Conservation (phyloP, 2,329 filamentous ascomycete genomes). For the Fusarium neocosmosporiellum region DNA sequence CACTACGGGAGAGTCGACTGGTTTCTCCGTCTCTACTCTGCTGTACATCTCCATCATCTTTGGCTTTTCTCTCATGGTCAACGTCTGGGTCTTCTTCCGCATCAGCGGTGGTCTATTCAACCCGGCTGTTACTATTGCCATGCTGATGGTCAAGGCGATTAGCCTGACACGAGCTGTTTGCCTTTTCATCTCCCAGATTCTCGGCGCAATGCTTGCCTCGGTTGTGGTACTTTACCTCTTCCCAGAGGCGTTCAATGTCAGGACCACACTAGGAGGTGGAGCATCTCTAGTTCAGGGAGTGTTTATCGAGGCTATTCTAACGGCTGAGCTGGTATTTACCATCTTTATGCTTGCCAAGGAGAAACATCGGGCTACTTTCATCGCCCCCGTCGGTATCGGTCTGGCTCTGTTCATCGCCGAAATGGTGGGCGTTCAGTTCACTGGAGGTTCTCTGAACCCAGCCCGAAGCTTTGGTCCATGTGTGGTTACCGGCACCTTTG, state of each 20-base stretch:
- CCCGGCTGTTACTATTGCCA: conserved; percentile 60
- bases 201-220: conserved; percentile 58
- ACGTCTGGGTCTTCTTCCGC: conserved; percentile 61
- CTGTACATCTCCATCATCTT: conserved; percentile 57
- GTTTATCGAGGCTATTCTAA: conserved; percentile 62
- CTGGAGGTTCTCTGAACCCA: conserved; percentile 61
- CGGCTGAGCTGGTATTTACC: conserved; percentile 59
- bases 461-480: conserved; percentile 59
- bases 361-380: conserved; percentile 60
- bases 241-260: conserved; percentile 55
- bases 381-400: conserved; percentile 61
- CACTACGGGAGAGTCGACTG: conserved; percentile 56
- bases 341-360: conserved; percentile 65
- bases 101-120: conserved; percentile 55
- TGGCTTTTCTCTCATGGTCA: conserved; percentile 58
- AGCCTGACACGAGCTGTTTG: conserved; percentile 56
- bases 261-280: conserved; percentile 53
- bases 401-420: conserved; percentile 59
- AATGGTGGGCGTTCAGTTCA: conserved; percentile 60
- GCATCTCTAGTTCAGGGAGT: conserved; percentile 58
- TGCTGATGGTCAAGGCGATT: conserved; percentile 62
- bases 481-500: conserved; percentile 55
- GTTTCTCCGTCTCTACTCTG: conserved; percentile 56
- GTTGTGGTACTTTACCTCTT: conserved; percentile 56
- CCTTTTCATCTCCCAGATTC: conserved; percentile 63